Base-by-base conservation (phyloP, 106 monocot genomes). In the Chionographis japonica region DNA sequence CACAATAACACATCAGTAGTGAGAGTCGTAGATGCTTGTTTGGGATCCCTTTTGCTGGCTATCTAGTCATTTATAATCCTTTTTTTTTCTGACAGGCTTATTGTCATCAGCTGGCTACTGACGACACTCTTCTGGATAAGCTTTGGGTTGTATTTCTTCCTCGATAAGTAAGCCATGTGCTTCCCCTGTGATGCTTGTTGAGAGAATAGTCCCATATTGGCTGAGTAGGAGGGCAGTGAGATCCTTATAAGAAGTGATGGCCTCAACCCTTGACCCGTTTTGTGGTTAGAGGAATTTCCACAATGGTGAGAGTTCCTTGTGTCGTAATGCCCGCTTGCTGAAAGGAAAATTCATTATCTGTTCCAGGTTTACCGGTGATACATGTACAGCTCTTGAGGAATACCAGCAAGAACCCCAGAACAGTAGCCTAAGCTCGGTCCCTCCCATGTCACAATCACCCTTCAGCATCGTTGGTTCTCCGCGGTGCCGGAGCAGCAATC, bases 121-220 rank as follows among this genome's bases (percentile, higher is more conserved):
- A 92, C 82, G 72, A 71, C 60, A 59, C 72, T 92, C 54, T 79
- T 87, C 68, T 98, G 97, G 92, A 42, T 63, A 57, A 81, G 68
- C 59, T 90, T 92, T 39, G 97, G 92, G 18, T 55, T 98, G 39
- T 98, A 92, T 72, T 92, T 82, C 77, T 98, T 90, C 77, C 46
- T 98, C 37, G 81, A 77, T 40, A 80, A 76, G 95, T 90, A 74
- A 87, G 90, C 60, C 15, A 72, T 39, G 27, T 17, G 56, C 41
- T 15, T 46, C 17, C 51, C 42, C 12, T 14, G 27, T 27, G 27
- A 27, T 27, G 27, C 27, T 27, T 27, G 27, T 27, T 27, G 27
- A 27, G 27, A 27, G 27, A 27, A 27, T 27, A 27, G 27, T 27
- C 27, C 27, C 27, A 27, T 27, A 27, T 27, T 27, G 27, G 27